A percentile compares a stretch with the other conserved stretches of the same genome.
Evolutionary conservation across 306 rosid genomes (phyloP).

Genomic region (Castanea mollissima): DNA sequence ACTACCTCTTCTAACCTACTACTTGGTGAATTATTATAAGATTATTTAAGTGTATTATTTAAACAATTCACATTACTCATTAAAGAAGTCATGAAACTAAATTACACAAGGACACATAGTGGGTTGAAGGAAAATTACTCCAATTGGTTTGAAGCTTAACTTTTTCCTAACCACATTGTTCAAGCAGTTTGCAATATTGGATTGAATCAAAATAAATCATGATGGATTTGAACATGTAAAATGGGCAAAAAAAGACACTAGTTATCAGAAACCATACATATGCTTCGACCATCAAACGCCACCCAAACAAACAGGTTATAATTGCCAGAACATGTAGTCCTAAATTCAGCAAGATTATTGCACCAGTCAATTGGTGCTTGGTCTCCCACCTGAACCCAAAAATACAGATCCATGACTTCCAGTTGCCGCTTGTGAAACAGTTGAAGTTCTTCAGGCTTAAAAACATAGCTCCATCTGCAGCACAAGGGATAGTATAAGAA

Average conservation of each 20-base stretch:
- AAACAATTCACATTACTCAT: too few relatives aligned
- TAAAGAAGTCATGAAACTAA: too few relatives aligned
- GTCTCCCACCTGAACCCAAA: neutral
- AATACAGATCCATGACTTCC: conserved; percentile 8
- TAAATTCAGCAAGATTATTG: neutral
- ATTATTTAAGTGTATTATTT: too few relatives aligned
- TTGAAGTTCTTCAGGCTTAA: neutral
- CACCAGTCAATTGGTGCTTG: neutral
- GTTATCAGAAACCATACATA: neutral
- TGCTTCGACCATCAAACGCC: neutral
- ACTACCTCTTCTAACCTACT: too few relatives aligned
- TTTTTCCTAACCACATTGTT: too few relatives aligned
- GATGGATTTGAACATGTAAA: neutral
- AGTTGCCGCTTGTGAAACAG: neutral
- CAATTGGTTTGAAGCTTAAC: too few relatives aligned
- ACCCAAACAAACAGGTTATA: neutral
- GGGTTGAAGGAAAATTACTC: too few relatives aligned
- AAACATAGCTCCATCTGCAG: conserved; percentile 21
- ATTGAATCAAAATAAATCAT: neutral
- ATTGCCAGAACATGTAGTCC: neutral
- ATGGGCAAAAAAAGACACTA: neutral
- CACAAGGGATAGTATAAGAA: conserved; percentile 7
- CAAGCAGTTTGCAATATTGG: neutral
- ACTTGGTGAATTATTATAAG: too few relatives aligned
- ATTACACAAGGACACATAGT: too few relatives aligned